Evolutionary conservation across 179 eudicot genomes (phyloP).

Genomic region (Camellia oleifera): DNA sequence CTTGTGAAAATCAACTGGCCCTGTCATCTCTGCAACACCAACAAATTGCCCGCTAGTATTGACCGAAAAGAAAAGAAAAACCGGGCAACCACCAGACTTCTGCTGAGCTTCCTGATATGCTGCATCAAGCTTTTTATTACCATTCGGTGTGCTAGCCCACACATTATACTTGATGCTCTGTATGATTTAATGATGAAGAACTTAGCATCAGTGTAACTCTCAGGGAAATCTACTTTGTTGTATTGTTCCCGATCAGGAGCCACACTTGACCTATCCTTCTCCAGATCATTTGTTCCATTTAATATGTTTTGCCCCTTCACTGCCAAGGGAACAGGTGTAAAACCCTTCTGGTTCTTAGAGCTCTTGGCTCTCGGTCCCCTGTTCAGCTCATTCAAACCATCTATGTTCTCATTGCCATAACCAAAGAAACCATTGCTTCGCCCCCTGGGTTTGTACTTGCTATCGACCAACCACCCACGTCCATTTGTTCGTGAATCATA

Average conservation of each 20-base stretch:
- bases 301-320: constrained; percentile 65
- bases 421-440: constrained; percentile 45
- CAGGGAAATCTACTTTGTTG: constrained; percentile 72
- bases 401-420: constrained; percentile 50
- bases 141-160: constrained; percentile 94
- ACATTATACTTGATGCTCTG: constrained; percentile 80
- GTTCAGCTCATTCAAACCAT: constrained; percentile 78
- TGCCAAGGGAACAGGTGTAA: constrained; percentile 52
- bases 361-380: constrained; percentile 72
- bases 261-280: constrained; percentile 30
- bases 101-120: constrained; percentile 76
- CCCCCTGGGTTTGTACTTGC: constrained; percentile 61
- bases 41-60: no score
- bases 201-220: constrained; percentile 64
- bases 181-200: constrained; percentile 88
- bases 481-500: constrained; percentile 52
- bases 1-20: no score
- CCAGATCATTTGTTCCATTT: constrained; percentile 33
- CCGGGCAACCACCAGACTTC: constrained; percentile 66
- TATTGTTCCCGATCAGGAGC: constrained; percentile 58
- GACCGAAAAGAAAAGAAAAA: constrained; percentile 44
- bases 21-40: no score
- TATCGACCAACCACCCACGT: constrained; percentile 57
- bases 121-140: constrained; percentile 93
- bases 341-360: constrained; percentile 49